Evolutionary conservation across 805 yeast species (phyloP).

Genomic region (Clavispora fructus): DNA sequence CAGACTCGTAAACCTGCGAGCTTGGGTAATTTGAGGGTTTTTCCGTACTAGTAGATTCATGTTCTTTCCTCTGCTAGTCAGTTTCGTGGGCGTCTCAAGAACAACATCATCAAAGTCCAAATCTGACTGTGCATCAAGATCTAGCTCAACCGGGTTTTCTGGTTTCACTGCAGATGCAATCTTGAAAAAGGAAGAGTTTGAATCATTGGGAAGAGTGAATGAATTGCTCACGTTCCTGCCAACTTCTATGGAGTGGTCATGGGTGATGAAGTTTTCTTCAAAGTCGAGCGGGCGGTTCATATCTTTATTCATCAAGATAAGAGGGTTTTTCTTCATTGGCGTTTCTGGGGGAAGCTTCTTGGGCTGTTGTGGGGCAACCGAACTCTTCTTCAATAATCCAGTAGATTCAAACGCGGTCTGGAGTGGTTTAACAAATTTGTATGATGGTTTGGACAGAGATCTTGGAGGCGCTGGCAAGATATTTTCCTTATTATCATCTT

Average conservation of each 20-base stretch:
- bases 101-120: constrained; percentile 16
- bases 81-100: constrained; percentile 38
- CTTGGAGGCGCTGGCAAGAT: constrained; percentile 2
- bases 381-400: constrained; percentile 58
- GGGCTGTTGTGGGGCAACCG: constrained; percentile 8
- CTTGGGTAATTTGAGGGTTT: not conserved
- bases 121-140: constrained; percentile 16
- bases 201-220: constrained; percentile 25
- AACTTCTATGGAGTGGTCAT: constrained; percentile 30
- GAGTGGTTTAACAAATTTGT: constrained; percentile 72
- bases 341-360: constrained; percentile 39
- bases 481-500: constrained; percentile 35
- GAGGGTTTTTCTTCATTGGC: constrained; percentile 39
- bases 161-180: constrained; percentile 17
- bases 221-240: constrained; percentile 26
- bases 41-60: constrained; percentile 5
- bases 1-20: not conserved
- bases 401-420: constrained; percentile 78
- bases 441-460: constrained; percentile 26
- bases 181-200: constrained; percentile 29
- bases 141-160: constrained; percentile 15
- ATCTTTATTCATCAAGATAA: constrained; percentile 26
- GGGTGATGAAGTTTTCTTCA: constrained; percentile 10
- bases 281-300: constrained; percentile 6
- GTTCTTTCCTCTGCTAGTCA: constrained; percentile 10